Percentiles rank a stretch among this genome's conserved stretches.
phyloP scores from a whole-genome alignment of 2,329 filamentous ascomycete genomes.

The Ilyonectria sp. region DNA sequence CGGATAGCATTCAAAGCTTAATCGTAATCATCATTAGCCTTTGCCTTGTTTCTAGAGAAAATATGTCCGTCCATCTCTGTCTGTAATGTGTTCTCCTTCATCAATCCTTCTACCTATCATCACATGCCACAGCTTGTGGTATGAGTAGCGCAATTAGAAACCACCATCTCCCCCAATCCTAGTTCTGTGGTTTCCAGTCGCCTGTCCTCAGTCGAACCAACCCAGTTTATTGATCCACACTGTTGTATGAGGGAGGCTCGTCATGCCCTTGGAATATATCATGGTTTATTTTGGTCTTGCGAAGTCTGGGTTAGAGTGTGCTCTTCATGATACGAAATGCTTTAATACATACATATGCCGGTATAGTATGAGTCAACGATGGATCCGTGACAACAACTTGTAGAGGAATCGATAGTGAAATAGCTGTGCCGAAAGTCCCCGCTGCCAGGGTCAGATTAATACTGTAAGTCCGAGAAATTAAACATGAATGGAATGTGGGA shows the following conservation, averaged over 20 bases:
- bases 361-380: background rate
- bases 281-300: background rate
- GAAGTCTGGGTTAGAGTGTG: background rate
- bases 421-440: slow-evolving; percentile 17
- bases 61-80: no score
- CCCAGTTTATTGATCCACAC: background rate
- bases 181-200: no score
- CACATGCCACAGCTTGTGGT: no score
- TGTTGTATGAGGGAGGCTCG: background rate
- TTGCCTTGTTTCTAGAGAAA: no score
- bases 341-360: background rate
- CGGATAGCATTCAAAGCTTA: no score
- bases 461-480: slow-evolving; percentile 33
- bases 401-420: slow-evolving; percentile 29
- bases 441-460: slow-evolving; percentile 21
- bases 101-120: no score
- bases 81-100: no score
- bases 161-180: no score
- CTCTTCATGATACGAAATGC: background rate
- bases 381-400: slow-evolving; percentile 29
- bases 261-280: background rate
- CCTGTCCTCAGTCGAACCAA: background rate
- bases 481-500: slow-evolving; percentile 38
- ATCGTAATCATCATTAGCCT: no score
- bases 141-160: no score